Evolutionary conservation across 345 rosid genomes (phyloP), one percentile per base, ranked within the genome.

Genomic region (Aquilaria malaccensis): DNA sequence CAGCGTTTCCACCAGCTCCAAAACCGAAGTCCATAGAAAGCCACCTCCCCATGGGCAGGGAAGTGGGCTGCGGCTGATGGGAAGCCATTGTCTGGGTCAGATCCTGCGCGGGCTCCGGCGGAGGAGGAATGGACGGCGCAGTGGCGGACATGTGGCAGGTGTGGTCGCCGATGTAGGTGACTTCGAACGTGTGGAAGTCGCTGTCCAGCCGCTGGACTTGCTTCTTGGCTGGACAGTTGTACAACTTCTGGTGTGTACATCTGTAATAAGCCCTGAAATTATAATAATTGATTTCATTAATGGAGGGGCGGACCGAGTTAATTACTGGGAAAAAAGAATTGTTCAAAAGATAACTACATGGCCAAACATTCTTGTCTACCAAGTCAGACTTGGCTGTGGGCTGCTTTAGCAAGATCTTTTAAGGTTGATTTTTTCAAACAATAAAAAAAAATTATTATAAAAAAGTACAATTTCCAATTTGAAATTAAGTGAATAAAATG

Each of bases 151-250:
- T 76, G 63, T 87, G 87, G 60, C 98, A 93, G 31, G 83, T 87
- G 76, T 93, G 98, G 2, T 76, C 70, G 15, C 80, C 82, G 3
- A 80, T 73, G 82, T 93, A 93, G 0, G 72, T 80, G 2, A 93
- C 82, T 56, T 81, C 76, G 58, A 78, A 85, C 4, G 77, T 87
- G 74, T 11, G 54, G 0, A 93, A 93, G 72, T 89, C 82, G 5
- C 78, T 71, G 62, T 89, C 81, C 2, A 85, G 72, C 7, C 97
- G 81, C 70, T 93, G 98, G 0, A 89, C 97, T 71, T 80, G 94
- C 71, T 93, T 93, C 75, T 93, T 93, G 33, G 97, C 98, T 0
- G 83, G 83, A 62, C 98, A 93, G 2, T 82, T 67, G 76, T 93
- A 87, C 73, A 87, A 15, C 64, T 83, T 93, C 30, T 84, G 91